A percentile compares a stretch with the other conserved stretches of the same genome.
phyloP scores from a whole-genome alignment of 108 stramenopile species.

The Nitzschia inconspicua region DNA sequence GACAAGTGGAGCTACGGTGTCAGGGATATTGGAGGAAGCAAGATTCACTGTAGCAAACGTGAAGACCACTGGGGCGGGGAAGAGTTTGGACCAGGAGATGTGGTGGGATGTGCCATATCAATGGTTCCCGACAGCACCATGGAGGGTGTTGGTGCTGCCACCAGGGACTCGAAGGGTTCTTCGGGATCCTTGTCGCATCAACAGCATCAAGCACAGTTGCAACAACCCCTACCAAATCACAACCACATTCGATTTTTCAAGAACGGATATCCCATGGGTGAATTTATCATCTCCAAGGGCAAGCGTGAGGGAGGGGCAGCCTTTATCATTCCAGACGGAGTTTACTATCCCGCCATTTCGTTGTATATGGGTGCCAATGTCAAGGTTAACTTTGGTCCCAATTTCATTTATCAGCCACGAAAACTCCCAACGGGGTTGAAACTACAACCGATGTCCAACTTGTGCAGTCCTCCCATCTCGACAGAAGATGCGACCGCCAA shows the following conservation, averaged over 20 bases:
- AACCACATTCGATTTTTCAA: constrained; percentile 89
- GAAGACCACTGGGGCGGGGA: constrained; percentile 81
- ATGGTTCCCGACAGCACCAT: constrained; percentile 16
- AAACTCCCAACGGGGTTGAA: constrained; percentile 36
- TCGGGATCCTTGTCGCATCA: not conserved
- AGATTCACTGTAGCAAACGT: constrained; percentile 60
- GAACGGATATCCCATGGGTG: constrained; percentile 84
- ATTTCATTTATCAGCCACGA: constrained; percentile 71
- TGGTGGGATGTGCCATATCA: constrained; percentile 87
- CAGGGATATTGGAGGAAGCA: constrained; percentile 81
- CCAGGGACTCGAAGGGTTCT: not conserved
- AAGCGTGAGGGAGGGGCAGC: constrained; percentile 56
- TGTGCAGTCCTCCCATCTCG: constrained; percentile 51
- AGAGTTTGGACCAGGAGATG: constrained; percentile 81
- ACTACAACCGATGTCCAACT: constrained; percentile 47
- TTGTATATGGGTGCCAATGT: constrained; percentile 71
- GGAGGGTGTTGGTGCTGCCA: not conserved
- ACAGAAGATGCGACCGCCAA: constrained; percentile 52
- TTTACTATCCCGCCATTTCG: constrained; percentile 83
- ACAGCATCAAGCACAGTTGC: not conserved
- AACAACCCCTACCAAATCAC: not conserved
- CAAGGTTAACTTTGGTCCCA: constrained; percentile 75
- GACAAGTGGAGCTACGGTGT: constrained; percentile 91
- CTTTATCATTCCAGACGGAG: constrained; percentile 58
- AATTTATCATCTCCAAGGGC: constrained; percentile 43